Conservation (phyloP, 768 basidiomycete genomes). For the Mycena maculata region DNA sequence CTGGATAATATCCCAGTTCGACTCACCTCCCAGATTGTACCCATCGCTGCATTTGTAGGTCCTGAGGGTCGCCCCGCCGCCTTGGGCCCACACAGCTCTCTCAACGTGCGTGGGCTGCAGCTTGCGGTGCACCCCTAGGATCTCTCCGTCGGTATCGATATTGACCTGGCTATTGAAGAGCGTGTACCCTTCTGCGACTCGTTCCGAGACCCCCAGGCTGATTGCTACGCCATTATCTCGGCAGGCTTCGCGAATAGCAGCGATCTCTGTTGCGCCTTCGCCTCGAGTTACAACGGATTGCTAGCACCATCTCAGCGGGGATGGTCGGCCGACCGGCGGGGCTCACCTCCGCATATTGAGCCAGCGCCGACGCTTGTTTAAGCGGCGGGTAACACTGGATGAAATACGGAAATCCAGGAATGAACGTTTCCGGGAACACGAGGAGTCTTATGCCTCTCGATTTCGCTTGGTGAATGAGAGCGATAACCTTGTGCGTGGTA, state of each 20-base stretch:
- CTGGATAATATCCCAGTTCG: too few species aligned
- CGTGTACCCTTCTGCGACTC: slow-evolving; percentile 22
- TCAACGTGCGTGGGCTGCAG: slow-evolving; percentile 30
- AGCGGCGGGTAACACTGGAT: slow-evolving; percentile 26
- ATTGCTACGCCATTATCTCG: slow-evolving; percentile 26
- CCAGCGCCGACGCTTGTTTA: slow-evolving; percentile 13
- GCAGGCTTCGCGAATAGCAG: slow-evolving; percentile 14
- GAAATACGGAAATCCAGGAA: slow-evolving; percentile 26
- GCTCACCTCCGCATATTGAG: slow-evolving; percentile 21
- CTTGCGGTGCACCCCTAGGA: slow-evolving; percentile 28
- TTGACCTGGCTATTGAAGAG: slow-evolving; percentile 29
- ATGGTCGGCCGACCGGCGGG: background rate
- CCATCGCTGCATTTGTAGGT: slow-evolving; percentile 22
- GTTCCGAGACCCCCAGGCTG: slow-evolving; percentile 27
- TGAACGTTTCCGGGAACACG: slow-evolving; percentile 27
- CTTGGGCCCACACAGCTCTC: slow-evolving; percentile 24
- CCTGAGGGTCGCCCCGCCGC: slow-evolving; percentile 25
- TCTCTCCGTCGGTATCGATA: slow-evolving; percentile 18
- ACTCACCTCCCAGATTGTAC: slow-evolving; percentile 29
- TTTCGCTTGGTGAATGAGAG: slow-evolving; percentile 12
- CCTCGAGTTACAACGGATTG: slow-evolving; percentile 24
- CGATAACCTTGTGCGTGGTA: slow-evolving; percentile 17
- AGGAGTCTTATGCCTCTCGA: slow-evolving; percentile 16
- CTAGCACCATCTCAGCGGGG: slow-evolving; percentile 3
- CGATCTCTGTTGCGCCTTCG: slow-evolving; percentile 11